Conservation (phyloP, 306 rosid genomes). For the Dalbergia cultrata region DNA sequence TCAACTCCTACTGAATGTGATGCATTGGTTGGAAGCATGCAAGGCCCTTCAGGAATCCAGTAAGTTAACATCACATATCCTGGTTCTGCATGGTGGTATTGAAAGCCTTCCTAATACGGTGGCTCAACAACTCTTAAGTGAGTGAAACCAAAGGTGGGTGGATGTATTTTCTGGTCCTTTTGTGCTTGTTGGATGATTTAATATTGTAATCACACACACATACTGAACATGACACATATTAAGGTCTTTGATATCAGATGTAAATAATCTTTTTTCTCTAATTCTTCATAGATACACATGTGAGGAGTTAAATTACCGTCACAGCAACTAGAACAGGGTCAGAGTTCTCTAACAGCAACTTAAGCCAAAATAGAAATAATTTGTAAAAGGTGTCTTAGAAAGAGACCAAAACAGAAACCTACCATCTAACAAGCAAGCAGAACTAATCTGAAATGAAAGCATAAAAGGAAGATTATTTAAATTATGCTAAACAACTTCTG, state of each 20-base stretch:
- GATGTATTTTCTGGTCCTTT: slow-evolving; percentile 3
- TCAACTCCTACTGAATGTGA: slow-evolving; percentile 98
- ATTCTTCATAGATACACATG: slow-evolving; percentile 12
- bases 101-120: slow-evolving; percentile 86
- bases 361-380: no score
- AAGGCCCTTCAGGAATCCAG: slow-evolving; percentile 96
- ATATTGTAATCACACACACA: neutral
- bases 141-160: neutral
- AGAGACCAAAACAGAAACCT: no score
- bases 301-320: slow-evolving; percentile 71
- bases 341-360: slow-evolving; percentile 74
- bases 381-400: no score
- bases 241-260: neutral
- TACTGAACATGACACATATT: slow-evolving; percentile 6
- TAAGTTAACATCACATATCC: slow-evolving; percentile 92
- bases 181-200: slow-evolving; percentile 1
- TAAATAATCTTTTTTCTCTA: neutral
- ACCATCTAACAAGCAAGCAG: no score
- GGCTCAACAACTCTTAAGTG: slow-evolving; percentile 24
- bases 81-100: slow-evolving; percentile 92
- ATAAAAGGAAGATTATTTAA: no score
- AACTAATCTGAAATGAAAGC: no score
- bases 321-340: slow-evolving; percentile 83
- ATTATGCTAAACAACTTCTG: no score
- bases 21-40: slow-evolving; percentile 94